phyloP scores from a whole-genome alignment of 129 eudicot species.

The Lonicera japonica region DNA sequence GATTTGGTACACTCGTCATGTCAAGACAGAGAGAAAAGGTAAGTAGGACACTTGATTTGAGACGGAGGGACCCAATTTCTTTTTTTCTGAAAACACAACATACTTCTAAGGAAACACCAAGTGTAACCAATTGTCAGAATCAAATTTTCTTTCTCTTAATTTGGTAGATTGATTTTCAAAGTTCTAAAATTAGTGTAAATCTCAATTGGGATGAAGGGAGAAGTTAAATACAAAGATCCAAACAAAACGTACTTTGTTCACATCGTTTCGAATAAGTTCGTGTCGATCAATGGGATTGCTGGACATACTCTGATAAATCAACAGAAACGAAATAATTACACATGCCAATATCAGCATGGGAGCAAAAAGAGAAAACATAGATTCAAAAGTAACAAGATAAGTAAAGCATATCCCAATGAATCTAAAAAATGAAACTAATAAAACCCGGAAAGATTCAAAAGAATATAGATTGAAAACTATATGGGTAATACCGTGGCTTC shows the following conservation, averaged over 20 bases:
- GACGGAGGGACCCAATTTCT: no score
- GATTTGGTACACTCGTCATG: no score
- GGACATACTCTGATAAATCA: slow-evolving; percentile 48
- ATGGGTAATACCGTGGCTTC: slow-evolving; percentile 57
- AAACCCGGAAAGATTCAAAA: background rate
- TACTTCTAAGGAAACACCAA: no score
- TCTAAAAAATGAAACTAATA: background rate
- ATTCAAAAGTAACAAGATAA: slow-evolving; percentile 11
- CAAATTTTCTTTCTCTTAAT: no score
- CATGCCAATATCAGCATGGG: slow-evolving; percentile 3
- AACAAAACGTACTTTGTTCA: slow-evolving; percentile 57
- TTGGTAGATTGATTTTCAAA: no score
- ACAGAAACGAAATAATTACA: background rate
- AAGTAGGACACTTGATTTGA: no score
- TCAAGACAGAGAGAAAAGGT: no score
- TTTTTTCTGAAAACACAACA: no score
- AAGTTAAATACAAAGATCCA: slow-evolving; percentile 3
- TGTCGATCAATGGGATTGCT: slow-evolving; percentile 61
- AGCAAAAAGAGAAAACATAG: background rate
- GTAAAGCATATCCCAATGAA: background rate
- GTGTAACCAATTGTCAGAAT: no score
- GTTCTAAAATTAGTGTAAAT: no score
- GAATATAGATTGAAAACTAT: background rate
- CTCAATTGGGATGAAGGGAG: background rate
- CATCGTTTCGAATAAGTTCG: slow-evolving; percentile 67